Evolutionary conservation across 2,329 filamentous ascomycete genomes (phyloP).

Genomic region (Coniella vitis): DNA sequence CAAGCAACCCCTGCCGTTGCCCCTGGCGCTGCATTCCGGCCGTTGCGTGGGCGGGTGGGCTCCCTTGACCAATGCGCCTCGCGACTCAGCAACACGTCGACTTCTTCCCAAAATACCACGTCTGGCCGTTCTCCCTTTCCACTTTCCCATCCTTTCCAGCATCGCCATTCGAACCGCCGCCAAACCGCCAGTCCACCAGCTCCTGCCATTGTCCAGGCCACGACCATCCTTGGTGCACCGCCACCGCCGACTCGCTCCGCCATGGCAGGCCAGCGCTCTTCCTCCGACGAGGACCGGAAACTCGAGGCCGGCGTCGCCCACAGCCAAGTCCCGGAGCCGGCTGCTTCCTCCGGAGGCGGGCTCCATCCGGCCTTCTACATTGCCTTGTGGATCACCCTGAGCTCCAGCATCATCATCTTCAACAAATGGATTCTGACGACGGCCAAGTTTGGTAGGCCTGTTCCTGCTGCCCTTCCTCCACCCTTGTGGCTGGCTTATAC

Average conservation of each 20-base stretch:
- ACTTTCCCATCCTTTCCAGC: background rate
- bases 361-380: constrained; percentile 77
- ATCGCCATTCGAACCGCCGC: background rate
- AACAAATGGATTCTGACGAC: constrained; percentile 93
- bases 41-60: no score
- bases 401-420: constrained; percentile 86
- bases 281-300: constrained; percentile 15
- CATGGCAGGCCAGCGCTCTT: constrained; percentile 15
- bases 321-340: constrained; percentile 6
- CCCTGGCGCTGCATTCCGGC: no score
- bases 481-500: background rate
- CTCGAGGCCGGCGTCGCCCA: constrained; percentile 13
- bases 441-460: constrained; percentile 61
- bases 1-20: no score
- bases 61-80: no score
- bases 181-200: background rate
- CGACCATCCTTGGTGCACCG: background rate
- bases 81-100: no score
- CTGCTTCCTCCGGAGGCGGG: constrained; percentile 9
- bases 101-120: no score
- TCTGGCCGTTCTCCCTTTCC: background rate
- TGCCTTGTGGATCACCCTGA: constrained; percentile 75
- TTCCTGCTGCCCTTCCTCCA: background rate
- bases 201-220: background rate
- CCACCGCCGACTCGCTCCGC: background rate